Base-by-base conservation (phyloP, 768 basidiomycete genomes). In the Hypsizygus marmoreus region DNA sequence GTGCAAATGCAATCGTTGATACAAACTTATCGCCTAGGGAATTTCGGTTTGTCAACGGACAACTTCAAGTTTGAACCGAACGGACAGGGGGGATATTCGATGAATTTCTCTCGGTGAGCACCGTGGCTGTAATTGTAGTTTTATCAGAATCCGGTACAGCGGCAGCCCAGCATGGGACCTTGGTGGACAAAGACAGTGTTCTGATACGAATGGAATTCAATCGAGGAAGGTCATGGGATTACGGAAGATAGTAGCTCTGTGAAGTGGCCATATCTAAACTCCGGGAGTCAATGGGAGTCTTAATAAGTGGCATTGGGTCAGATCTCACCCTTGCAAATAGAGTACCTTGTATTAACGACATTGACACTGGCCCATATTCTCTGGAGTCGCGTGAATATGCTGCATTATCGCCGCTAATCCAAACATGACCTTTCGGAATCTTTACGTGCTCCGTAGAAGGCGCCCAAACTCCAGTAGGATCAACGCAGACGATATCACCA, bases 61-160 rank as follows among this genome's bases (percentile, higher is more conserved):
- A 98, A 95, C 69, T 98, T 98, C 78, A 88, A 98, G 69, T 91
- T 99, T 58, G 84, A 85, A 49, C 91, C 91, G 13, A 95, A 95
- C 53, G 91, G 86, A 5, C 85, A 93, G 51, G 95, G 95, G n/a
- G 93, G 95, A 0, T 98, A 97, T 70, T 89, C 88, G 1, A 82
- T 98, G 80, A 89, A 90, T 57, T 97, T 98, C 61, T 72, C 70
- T 34, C 77, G 63, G 56, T 85, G 64, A 75, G 43, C 23, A 23
- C n/a, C n/a, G n/a, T n/a, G n/a, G n/a, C n/a, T n/a, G n/a, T n/a
- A n/a, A n/a, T n/a, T n/a, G n/a, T n/a, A n/a, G n/a, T n/a, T n/a
- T n/a, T n/a, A n/a, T n/a, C n/a, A n/a, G n/a, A n/a, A n/a, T n/a
- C n/a, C n/a, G 22, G 8, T 17, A 19, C 9, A 11, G 8, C 16